Percentiles rank a stretch among this genome's conserved stretches.
These are phyloP conservation scores for Penicillium hesseltinei DNA, from an alignment of 2,329 filamentous ascomycete species.

Conservation along the genomic window DNA sequence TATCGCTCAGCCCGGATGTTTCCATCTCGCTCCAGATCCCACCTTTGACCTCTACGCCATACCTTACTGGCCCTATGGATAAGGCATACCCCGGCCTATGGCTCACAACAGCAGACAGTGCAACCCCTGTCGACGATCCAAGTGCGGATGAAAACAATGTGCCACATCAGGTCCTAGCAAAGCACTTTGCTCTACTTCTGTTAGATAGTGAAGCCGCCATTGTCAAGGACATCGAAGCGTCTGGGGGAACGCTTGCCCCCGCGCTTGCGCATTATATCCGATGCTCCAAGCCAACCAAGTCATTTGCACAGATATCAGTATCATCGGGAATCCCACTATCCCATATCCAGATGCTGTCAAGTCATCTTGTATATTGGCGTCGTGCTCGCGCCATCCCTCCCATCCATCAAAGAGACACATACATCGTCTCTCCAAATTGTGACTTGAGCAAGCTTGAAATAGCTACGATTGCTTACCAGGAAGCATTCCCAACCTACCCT, in stretches of 20 bases:
- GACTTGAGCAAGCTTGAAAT: slow-evolving; percentile 69
- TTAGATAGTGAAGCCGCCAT: slow-evolving; percentile 81
- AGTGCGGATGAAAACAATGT: slow-evolving; percentile 56
- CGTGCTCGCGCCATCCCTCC: slow-evolving; percentile 88
- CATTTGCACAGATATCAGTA: slow-evolving; percentile 68
- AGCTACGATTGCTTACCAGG: slow-evolving; percentile 70
- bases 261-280: slow-evolving; percentile 73
- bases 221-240: slow-evolving; percentile 65
- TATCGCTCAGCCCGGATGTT: slow-evolving; percentile 66
- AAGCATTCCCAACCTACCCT: slow-evolving; percentile 78
- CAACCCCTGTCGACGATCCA: slow-evolving; percentile 66
- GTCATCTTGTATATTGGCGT: slow-evolving; percentile 94
- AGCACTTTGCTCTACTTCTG: slow-evolving; percentile 82
- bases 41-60: slow-evolving; percentile 64
- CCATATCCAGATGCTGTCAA: slow-evolving; percentile 82
- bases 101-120: slow-evolving; percentile 81
- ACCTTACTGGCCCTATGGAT: slow-evolving; percentile 67
- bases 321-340: slow-evolving; percentile 65
- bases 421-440: slow-evolving; percentile 88
- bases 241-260: slow-evolving; percentile 71
- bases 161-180: slow-evolving; percentile 64
- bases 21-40: slow-evolving; percentile 64
- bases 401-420: slow-evolving; percentile 83
- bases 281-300: slow-evolving; percentile 60
- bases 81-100: slow-evolving; percentile 72